Evolutionary conservation across 768 basidiomycete species (phyloP).

Genomic region (Mycena albidolilacea): DNA sequence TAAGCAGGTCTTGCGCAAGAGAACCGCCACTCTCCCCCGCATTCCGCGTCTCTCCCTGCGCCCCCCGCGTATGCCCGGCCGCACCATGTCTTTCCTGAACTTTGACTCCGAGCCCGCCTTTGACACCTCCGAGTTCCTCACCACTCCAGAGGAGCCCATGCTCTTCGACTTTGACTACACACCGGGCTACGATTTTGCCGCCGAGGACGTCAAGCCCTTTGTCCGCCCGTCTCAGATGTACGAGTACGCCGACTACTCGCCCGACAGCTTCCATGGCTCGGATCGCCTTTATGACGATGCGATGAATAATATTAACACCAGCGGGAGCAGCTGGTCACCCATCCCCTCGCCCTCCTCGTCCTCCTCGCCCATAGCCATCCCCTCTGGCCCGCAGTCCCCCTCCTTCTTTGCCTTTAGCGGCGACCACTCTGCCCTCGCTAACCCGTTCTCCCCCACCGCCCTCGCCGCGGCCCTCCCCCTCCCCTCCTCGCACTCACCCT

Average conservation of each 20-base stretch:
- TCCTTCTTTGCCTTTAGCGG: slow-evolving; percentile 64
- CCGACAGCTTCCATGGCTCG: slow-evolving; percentile 52
- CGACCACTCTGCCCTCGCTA: slow-evolving; percentile 62
- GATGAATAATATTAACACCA: slow-evolving; percentile 14
- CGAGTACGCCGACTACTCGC: slow-evolving; percentile 33
- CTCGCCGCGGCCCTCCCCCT: slow-evolving; percentile 75
- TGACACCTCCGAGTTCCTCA: slow-evolving; percentile 39
- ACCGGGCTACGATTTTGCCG: slow-evolving; percentile 20
- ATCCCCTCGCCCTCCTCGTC: slow-evolving; percentile 27
- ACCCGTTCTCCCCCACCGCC: slow-evolving; percentile 70
- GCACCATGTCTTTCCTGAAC: slow-evolving; percentile 49
- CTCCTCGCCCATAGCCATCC: slow-evolving; percentile 78
- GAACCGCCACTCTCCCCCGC: slow-evolving; percentile 42
- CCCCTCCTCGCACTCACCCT: slow-evolving; percentile 60
- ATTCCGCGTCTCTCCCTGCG: slow-evolving; percentile 43
- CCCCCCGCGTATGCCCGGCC: slow-evolving; percentile 59
- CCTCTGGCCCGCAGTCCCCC: slow-evolving; percentile 60
- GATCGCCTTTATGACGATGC: slow-evolving; percentile 22
- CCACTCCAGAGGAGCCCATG: slow-evolving; percentile 39
- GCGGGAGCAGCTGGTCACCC: background rate
- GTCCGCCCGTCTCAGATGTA: slow-evolving; percentile 13
- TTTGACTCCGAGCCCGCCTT: slow-evolving; percentile 54
- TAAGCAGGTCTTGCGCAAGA: slow-evolving; percentile 50
- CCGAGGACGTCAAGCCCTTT: slow-evolving; percentile 58
- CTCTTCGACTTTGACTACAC: slow-evolving; percentile 67